Percentiles rank a stretch among this genome's conserved stretches.
phyloP scores from a whole-genome alignment of 2,329 filamentous ascomycete genomes.

The Diplodia seriata region DNA sequence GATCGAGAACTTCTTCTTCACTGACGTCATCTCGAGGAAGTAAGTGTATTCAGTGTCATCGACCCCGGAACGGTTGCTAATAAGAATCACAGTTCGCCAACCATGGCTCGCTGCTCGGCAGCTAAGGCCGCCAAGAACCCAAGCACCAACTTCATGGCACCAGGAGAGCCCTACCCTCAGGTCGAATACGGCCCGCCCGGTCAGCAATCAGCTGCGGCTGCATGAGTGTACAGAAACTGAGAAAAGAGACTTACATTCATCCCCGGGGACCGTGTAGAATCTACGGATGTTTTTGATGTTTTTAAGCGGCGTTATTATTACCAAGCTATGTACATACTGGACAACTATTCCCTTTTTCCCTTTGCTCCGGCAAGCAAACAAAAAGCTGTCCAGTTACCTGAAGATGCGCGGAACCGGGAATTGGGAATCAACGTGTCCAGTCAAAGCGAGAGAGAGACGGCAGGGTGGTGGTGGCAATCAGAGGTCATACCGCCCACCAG shows the following conservation, averaged over 20 bases:
- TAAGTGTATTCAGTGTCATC: constrained; percentile 55
- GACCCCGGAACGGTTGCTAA: constrained; percentile 34
- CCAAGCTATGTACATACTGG: constrained; percentile 24
- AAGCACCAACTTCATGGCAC: constrained; percentile 60
- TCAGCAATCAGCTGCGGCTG: constrained; percentile 31
- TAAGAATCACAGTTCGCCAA: constrained; percentile 75
- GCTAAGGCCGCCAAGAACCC: constrained; percentile 73
- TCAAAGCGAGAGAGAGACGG: neutral
- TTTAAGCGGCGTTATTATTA: constrained; percentile 15
- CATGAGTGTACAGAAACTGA: constrained; percentile 17
- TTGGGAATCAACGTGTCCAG: constrained; percentile 14
- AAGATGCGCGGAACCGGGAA: neutral
- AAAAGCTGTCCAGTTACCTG: constrained; percentile 5
- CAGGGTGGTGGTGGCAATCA: neutral
- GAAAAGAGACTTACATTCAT: neutral
- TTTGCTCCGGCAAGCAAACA: constrained; percentile 8
- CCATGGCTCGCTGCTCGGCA: constrained; percentile 96
- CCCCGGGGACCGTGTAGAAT: constrained; percentile 5
- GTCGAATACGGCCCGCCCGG: constrained; percentile 49
- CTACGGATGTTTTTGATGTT: constrained; percentile 8
- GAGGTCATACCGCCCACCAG: neutral
- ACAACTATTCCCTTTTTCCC: constrained; percentile 28
- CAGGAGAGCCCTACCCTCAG: constrained; percentile 53
- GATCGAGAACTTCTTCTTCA: constrained; percentile 98
- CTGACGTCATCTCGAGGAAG: constrained; percentile 95